These are phyloP conservation scores for Herpetomonas samuelpessoai DNA, from an alignment of 208 protist genomes.

Conservation along the genomic window DNA sequence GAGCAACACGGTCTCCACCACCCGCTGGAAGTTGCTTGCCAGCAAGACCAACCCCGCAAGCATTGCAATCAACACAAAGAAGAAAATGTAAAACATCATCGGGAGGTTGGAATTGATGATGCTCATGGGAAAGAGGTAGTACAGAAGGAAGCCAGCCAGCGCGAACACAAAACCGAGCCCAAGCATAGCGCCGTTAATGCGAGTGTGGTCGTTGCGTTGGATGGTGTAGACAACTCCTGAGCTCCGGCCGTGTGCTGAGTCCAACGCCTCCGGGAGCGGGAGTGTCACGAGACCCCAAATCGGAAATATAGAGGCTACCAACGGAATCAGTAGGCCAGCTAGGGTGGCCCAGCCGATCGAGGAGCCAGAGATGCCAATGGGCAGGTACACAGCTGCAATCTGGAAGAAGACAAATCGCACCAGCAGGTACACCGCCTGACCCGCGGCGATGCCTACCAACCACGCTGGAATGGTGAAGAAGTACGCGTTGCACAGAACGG, in stretches of 20 bases:
- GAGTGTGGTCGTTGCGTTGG: slow-evolving; percentile 21
- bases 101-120: slow-evolving; percentile 83
- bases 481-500: slow-evolving; percentile 64
- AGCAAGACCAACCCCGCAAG: slow-evolving; percentile 89
- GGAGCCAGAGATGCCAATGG: slow-evolving; percentile 21
- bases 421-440: slow-evolving; percentile 48
- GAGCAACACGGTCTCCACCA: slow-evolving; percentile 44
- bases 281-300: slow-evolving; percentile 76
- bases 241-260: slow-evolving; percentile 58
- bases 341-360: slow-evolving; percentile 69
- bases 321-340: slow-evolving; percentile 82
- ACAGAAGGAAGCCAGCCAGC: slow-evolving; percentile 83
- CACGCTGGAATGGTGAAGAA: slow-evolving; percentile 82
- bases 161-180: slow-evolving; percentile 52
- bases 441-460: slow-evolving; percentile 60
- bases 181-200: slow-evolving; percentile 37
- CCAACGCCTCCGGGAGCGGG: slow-evolving; percentile 86
- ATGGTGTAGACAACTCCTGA: slow-evolving; percentile 73
- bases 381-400: slow-evolving; percentile 44
- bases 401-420: slow-evolving; percentile 32
- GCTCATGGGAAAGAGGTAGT: slow-evolving; percentile 92
- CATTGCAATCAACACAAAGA: slow-evolving; percentile 89
- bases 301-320: slow-evolving; percentile 86
- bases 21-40: slow-evolving; percentile 87
- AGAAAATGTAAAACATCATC: slow-evolving; percentile 94